A percentile compares a stretch with the other conserved stretches of the same genome.
Conservation (phyloP, 306 rosid species). For the Quillaja saponaria region DNA sequence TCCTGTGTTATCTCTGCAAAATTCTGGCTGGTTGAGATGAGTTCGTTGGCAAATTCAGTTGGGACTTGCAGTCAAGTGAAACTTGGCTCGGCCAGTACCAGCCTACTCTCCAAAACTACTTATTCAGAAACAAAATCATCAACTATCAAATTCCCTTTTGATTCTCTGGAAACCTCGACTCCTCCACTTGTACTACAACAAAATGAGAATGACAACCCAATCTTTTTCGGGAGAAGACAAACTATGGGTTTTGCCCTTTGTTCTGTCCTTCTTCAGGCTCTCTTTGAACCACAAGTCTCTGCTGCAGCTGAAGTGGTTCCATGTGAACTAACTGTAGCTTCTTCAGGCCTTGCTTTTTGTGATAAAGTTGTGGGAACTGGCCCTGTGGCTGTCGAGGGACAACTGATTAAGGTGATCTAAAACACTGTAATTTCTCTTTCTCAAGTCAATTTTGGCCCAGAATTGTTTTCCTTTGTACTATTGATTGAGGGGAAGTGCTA, state of each 20-base stretch:
- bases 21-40: slow-evolving; percentile 38
- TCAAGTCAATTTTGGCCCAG: not conserved
- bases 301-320: slow-evolving; percentile 43
- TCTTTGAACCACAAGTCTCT: slow-evolving; percentile 22
- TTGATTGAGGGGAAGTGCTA: too few relatives aligned
- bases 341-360: slow-evolving; percentile 86
- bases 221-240: slow-evolving; percentile 48
- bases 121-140: slow-evolving; percentile 28
- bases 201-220: slow-evolving; percentile 26
- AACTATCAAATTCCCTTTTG: slow-evolving; percentile 19
- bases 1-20: slow-evolving; percentile 8
- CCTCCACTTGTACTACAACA: slow-evolving; percentile 8
- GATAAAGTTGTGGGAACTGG: slow-evolving; percentile 75
- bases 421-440: not conserved
- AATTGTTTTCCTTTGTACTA: not conserved
- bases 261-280: slow-evolving; percentile 42
- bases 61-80: slow-evolving; percentile 35
- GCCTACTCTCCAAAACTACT: slow-evolving; percentile 15
- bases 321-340: slow-evolving; percentile 64
- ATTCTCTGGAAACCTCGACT: not conserved
- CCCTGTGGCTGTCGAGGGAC: slow-evolving; percentile 73
- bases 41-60: slow-evolving; percentile 39
- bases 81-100: not conserved
- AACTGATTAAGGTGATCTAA: slow-evolving; percentile 68
- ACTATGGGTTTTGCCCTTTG: slow-evolving; percentile 51